Evolutionary conservation across 768 basidiomycete species (phyloP), one percentile per base, ranked within the genome.

Genomic region (Polyporus arcularius): DNA sequence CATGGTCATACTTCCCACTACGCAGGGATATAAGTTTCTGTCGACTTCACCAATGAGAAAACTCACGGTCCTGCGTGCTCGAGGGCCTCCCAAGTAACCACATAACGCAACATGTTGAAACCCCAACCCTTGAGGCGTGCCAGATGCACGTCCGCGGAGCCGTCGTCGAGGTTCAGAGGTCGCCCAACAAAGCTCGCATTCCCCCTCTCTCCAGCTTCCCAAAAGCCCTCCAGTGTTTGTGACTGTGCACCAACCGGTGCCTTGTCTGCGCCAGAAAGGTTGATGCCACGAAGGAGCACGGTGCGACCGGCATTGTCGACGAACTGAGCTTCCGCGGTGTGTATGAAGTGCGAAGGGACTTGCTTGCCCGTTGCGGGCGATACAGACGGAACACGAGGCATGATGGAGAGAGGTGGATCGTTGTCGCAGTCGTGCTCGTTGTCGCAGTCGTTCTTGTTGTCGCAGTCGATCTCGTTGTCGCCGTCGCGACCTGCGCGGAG

Each of bases 11-110:
- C 68, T 86, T 85, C 10, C 93, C 91, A 4, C 96, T 98, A 65
- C 16, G 38, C 53, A 42, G 46, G 42, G 43, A 68, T 58, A 48
- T 60, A 53, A 39, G 26, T 14, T 6, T 21, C 41, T 11, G 28
- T 26, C 39, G n/a, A 15, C 11, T 21, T 31, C 49, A 35, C 65
- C 31, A 46, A 16, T 21, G 43, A 0, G 2, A 26, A 35, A 12
- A 89, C 96, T 85, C 73, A 97, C 94, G 97, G 97, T 72, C 95
- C 96, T 59, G 82, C 87, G 72, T 94, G 94, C 73, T 98, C 97
- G 15, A 99, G 74, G 0, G 92, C 82, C 71, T 99, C 97, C 97
- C 97, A 99, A 1, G 92, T 88, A n/a, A 98, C 81, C 82, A 74
- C 87, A 86, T 76, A 93, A 43, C 88, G 78, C 16, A 98, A 75